phyloP scores from a whole-genome alignment of 2,329 filamentous ascomycete genomes.

The Fusarium veterinarium region DNA sequence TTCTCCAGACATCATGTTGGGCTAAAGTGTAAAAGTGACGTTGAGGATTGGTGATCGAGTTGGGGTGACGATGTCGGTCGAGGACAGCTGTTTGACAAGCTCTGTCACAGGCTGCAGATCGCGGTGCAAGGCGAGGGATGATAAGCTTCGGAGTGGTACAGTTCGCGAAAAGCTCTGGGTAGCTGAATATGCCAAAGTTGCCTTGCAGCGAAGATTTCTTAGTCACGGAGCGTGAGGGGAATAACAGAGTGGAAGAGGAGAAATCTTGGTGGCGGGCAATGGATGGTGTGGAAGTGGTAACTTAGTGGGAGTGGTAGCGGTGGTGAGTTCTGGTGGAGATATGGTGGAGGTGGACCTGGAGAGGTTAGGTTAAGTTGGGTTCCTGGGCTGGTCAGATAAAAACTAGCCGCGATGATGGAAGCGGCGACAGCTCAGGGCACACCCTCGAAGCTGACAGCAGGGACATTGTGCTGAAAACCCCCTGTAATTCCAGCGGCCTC shows the following conservation, averaged over 20 bases:
- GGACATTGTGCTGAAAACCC: background rate
- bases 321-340: slow-evolving; percentile 42
- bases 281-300: slow-evolving; percentile 40
- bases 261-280: slow-evolving; percentile 43
- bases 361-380: slow-evolving; percentile 20
- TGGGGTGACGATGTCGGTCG: slow-evolving; percentile 31
- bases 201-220: slow-evolving; percentile 24
- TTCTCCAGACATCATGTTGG: slow-evolving; percentile 85
- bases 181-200: slow-evolving; percentile 15
- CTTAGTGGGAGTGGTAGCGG: slow-evolving; percentile 29
- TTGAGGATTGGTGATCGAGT: slow-evolving; percentile 15
- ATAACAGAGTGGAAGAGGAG: slow-evolving; percentile 34
- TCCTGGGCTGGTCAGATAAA: slow-evolving; percentile 8
- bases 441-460: slow-evolving; percentile 13
- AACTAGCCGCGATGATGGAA: slow-evolving; percentile 44
- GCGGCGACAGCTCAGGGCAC: slow-evolving; percentile 33
- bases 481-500: slow-evolving; percentile 23
- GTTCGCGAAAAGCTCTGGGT: slow-evolving; percentile 2
- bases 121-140: slow-evolving; percentile 28
- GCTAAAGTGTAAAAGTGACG: slow-evolving; percentile 32
- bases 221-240: slow-evolving; percentile 21
- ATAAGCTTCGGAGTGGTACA: slow-evolving; percentile 22
- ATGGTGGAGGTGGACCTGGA: slow-evolving; percentile 41
- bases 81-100: slow-evolving; percentile 45
- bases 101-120: slow-evolving; percentile 43